These are phyloP conservation scores for Neurospora terricola DNA, from an alignment of 495 filamentous ascomycete species.

Conservation along the genomic window DNA sequence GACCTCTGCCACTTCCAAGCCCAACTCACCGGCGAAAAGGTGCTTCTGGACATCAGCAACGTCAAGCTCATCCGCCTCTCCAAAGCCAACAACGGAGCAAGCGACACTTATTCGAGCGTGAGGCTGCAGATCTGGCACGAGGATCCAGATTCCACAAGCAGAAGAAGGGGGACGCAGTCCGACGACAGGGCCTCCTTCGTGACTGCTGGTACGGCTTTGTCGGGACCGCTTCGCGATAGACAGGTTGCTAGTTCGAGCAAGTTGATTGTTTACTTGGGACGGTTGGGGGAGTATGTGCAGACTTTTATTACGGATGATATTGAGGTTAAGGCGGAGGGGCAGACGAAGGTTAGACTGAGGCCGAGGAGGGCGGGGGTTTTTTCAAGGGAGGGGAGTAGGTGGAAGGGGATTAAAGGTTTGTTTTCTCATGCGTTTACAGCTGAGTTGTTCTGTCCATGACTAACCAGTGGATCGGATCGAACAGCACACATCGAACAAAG, in stretches of 20 bases:
- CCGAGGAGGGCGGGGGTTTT: slow-evolving; percentile 15
- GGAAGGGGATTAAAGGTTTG: slow-evolving; percentile 22
- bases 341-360: slow-evolving; percentile 21
- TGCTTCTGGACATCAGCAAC: slow-evolving; percentile 23
- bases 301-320: slow-evolving; percentile 25
- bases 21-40: slow-evolving; percentile 23
- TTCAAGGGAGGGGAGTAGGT: slow-evolving; percentile 15
- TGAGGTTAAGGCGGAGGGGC: slow-evolving; percentile 19
- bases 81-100: slow-evolving; percentile 11
- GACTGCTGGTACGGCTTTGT: slow-evolving; percentile 23
- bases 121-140: slow-evolving; percentile 29
- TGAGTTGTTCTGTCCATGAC: no score
- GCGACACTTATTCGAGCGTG: slow-evolving; percentile 19
- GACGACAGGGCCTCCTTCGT: slow-evolving; percentile 24
- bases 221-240: slow-evolving; percentile 20
- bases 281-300: slow-evolving; percentile 22
- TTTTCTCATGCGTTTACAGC: neutral
- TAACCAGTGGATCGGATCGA: neutral
- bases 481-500: slow-evolving; percentile 16
- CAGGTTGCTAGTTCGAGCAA: slow-evolving; percentile 15
- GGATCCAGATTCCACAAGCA: neutral
- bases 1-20: slow-evolving; percentile 27
- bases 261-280: slow-evolving; percentile 22
- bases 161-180: slow-evolving; percentile 6
- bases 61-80: slow-evolving; percentile 19